Conservation (phyloP, 352 stramenopile species). For the Blastocystis sp. region DNA sequence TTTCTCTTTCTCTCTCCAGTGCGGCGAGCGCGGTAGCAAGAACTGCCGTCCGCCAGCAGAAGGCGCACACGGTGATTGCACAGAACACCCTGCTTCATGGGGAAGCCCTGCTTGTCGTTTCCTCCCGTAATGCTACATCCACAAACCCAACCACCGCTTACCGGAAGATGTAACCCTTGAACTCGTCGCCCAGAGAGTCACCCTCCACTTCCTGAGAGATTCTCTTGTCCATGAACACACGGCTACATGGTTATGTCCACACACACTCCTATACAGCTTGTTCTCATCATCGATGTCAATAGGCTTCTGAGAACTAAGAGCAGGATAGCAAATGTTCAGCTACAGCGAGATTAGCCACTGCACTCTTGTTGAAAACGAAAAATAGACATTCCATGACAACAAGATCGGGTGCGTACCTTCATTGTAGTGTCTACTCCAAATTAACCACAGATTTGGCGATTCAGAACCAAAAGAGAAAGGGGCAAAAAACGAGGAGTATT, state of each 20-base stretch:
- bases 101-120: constrained; percentile 99
- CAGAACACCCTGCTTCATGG: constrained; percentile 98
- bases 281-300: constrained; percentile 92
- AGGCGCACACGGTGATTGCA: constrained; percentile 91
- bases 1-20: constrained; percentile 93
- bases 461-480: neutral
- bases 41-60: constrained; percentile 90
- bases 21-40: constrained; percentile 81
- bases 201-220: constrained; percentile 98
- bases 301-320: neutral
- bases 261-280: constrained; percentile 71
- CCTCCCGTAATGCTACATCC: constrained; percentile 81
- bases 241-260: constrained; percentile 56
- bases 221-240: constrained; percentile 92
- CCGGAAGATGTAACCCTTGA: constrained; percentile 82
- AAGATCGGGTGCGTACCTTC: no score
- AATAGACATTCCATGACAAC: no score
- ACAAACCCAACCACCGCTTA: neutral
- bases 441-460: neutral
- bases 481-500: no score
- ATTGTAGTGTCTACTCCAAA: neutral
- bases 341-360: neutral
- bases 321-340: neutral
- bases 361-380: no score
- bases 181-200: constrained; percentile 94